A percentile compares a stretch with the other conserved stretches of the same genome.
These are phyloP conservation scores for Crucihimalaya himalaica DNA, from an alignment of 345 rosid genomes.

Conservation along the genomic window DNA sequence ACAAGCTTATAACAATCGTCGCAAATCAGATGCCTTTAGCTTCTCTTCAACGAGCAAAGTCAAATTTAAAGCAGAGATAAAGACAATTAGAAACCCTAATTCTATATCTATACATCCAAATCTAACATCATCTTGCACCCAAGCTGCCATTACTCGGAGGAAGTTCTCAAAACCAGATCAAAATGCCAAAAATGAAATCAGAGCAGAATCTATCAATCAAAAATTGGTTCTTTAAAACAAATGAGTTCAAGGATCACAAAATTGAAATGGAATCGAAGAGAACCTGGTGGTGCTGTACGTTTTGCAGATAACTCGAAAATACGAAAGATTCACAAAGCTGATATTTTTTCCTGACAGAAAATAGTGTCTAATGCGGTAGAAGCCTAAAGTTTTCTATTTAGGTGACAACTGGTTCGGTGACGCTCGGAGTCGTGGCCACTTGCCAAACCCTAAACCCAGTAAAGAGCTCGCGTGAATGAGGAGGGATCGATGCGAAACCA, in stretches of 20 bases:
- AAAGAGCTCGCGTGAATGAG: background rate
- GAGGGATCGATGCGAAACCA: background rate
- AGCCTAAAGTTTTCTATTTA: constrained; percentile 19
- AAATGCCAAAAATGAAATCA: constrained; percentile 13
- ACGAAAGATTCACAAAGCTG: constrained; percentile 5
- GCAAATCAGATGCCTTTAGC: constrained; percentile 22
- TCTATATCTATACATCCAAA: constrained; percentile 10
- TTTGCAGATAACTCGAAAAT: constrained; percentile 4
- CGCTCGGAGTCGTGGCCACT: constrained; percentile 22
- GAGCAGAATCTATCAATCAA: background rate
- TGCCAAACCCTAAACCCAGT: constrained; percentile 35
- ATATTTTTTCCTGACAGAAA: background rate
- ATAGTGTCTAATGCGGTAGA: background rate
- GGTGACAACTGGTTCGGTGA: constrained; percentile 4
- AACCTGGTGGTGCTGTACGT: constrained; percentile 25
- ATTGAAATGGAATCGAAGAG: background rate
- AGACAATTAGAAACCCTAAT: background rate
- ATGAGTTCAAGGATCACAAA: background rate
- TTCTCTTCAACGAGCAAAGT: constrained; percentile 4
- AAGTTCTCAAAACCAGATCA: constrained; percentile 7
- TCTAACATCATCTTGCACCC: constrained; percentile 14
- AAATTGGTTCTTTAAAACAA: background rate
- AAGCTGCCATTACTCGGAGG: background rate
- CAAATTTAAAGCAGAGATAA: background rate
- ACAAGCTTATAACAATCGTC: background rate